Base-by-base conservation (phyloP, 306 rosid genomes). In the Cajanus cajan region DNA sequence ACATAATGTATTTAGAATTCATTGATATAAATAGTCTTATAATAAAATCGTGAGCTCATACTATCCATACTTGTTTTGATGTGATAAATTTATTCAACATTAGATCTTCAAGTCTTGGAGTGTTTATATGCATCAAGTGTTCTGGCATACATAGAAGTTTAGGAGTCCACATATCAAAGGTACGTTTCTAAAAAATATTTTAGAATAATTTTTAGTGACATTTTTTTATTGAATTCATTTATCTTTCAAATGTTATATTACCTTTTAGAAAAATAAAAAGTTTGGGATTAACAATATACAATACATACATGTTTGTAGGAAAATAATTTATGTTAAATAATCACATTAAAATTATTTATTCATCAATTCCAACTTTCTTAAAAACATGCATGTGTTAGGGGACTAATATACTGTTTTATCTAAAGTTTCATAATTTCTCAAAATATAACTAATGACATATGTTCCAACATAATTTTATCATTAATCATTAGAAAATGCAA, bases 81-180 rank as follows among this genome's bases (percentile, higher is more conserved):
- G 34, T 47, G 1, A 19, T 43, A 3, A 50, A 39, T 78, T 84
- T 79, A 51, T 77, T 83, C 61, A 52, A 58, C 61, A 43, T 73
- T 87, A 94, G 97, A 86, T 92, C 97, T 82, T 67, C 92, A 77
- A 94, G 58, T 79, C 82, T 92, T 24, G 97, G 98, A 71, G 92
- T 84, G 74, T 88, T 90, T 68, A 92, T 94, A 65, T 94, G 98
- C 82, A 94, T 94, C 84, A 92, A 92, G 89, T 94, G 98, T 77
- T 94, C 97, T 13, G 98, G 97, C 55, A 85, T 94, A 74, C 98
- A 94, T 78, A 83, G 98, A 85, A 94, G 97, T 87, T 85, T 94
- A 34, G 98, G 98, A 78, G 97, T 92, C 45, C 98, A 94, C 77
- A 85, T 94, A 80, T 87, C 98, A 66, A 92, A 94, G 97, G 98